These are phyloP conservation scores for Prunus mira DNA, from an alignment of 306 rosid species.

Conservation along the genomic window DNA sequence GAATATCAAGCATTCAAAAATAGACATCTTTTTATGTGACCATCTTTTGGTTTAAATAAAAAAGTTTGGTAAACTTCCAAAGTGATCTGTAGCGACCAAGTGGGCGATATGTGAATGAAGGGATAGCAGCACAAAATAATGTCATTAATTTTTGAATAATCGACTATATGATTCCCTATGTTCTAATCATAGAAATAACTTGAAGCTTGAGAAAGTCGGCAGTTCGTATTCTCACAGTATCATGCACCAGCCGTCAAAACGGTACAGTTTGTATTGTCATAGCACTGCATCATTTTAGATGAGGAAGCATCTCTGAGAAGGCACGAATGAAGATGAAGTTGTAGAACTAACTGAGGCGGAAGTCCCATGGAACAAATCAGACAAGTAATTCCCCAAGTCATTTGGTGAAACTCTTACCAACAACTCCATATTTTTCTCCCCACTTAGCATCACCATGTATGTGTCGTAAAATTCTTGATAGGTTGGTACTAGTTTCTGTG, in stretches of 20 bases:
- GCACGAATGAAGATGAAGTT: conserved; percentile 11
- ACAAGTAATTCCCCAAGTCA: conserved; percentile 53
- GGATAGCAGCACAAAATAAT: neutral
- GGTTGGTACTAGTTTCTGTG: conserved; percentile 34
- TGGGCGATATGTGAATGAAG: neutral
- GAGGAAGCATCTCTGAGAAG: conserved; percentile 9
- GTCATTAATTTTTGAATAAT: conserved; percentile 7
- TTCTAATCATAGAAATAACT: neutral
- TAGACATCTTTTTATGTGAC: neutral
- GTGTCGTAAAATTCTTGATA: conserved; percentile 36
- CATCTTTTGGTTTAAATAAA: neutral
- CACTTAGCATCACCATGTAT: neutral
- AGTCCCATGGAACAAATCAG: conserved; percentile 45
- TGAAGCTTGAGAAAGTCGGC: neutral
- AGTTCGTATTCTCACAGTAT: neutral
- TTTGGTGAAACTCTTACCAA: conserved; percentile 38
- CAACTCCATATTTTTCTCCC: conserved; percentile 27
- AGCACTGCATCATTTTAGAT: neutral
- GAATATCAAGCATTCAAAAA: neutral
- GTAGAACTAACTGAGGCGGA: conserved; percentile 23
- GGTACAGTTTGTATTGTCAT: neutral
- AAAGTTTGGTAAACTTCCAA: neutral
- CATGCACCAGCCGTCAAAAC: neutral
- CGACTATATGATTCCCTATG: neutral
- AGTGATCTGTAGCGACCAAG: neutral